Evolutionary conservation across 495 filamentous ascomycete species (phyloP).

Genomic region (Choiromyces venosus): DNA sequence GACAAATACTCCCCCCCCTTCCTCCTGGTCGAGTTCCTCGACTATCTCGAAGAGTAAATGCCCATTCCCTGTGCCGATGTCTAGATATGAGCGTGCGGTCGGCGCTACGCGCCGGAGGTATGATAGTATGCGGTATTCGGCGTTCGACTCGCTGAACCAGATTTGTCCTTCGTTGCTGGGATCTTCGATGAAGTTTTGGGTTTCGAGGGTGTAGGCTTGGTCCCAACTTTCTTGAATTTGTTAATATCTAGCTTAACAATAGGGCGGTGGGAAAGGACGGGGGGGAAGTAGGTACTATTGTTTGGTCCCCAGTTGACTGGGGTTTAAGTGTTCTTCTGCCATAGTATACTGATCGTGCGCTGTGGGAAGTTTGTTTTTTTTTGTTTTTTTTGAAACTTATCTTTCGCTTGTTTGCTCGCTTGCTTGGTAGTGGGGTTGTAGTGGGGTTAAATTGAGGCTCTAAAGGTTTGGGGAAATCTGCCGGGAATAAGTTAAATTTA

Average conservation of each 20-base stretch:
- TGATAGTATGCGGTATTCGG: conserved; percentile 56
- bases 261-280: neutral
- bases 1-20: conserved; percentile 55
- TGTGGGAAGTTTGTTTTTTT: conserved; percentile 9
- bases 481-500: too few species aligned
- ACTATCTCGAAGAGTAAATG: conserved; percentile 72
- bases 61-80: conserved; percentile 86
- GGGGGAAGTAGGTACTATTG: conserved; percentile 54
- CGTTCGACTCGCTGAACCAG: conserved; percentile 70
- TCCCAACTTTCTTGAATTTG: conserved; percentile 57
- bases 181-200: conserved; percentile 57
- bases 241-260: neutral
- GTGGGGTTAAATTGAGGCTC: conserved; percentile 29
- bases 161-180: conserved; percentile 61
- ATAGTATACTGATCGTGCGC: neutral
- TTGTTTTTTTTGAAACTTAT: neutral
- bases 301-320: conserved; percentile 63
- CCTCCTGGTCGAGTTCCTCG: too few species aligned
- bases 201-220: conserved; percentile 56
- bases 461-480: too few species aligned
- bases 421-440: conserved; percentile 26
- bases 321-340: conserved; percentile 47
- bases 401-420: too few species aligned
- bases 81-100: conserved; percentile 52
- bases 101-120: conserved; percentile 49